A percentile compares a stretch with the other conserved stretches of the same genome.
Conservation (phyloP, 106 monocot genomes). For the Gastrodia elata region DNA sequence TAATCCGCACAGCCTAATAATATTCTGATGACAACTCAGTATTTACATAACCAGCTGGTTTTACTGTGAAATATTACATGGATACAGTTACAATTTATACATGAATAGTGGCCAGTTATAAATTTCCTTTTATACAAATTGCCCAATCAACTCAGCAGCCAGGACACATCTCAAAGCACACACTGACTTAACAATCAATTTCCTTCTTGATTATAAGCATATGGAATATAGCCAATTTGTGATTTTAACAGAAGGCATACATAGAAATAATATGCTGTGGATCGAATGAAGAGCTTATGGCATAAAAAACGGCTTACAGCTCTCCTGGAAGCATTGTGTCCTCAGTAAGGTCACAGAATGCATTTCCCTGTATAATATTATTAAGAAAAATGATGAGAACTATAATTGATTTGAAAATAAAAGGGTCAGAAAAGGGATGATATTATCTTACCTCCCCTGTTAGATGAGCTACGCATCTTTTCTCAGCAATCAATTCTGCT, state of each 20-base stretch:
- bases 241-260: not conserved
- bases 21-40: not conserved
- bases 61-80: too few relatives aligned
- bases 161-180: not conserved
- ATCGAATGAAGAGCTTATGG: not conserved
- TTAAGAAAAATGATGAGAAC: constrained; percentile 5
- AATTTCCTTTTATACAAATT: not conserved
- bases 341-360: constrained; percentile 90
- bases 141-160: not conserved
- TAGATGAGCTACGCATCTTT: constrained; percentile 96
- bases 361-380: constrained; percentile 55
- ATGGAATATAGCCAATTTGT: not conserved
- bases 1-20: not conserved
- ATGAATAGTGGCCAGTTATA: too few relatives aligned
- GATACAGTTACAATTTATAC: too few relatives aligned
- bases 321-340: constrained; percentile 99
- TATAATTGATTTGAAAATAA: not conserved
- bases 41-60: too few relatives aligned
- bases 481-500: constrained; percentile 93
- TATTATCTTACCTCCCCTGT: constrained; percentile 89
- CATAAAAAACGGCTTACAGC: constrained; percentile 22
- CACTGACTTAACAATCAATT: too few relatives aligned
- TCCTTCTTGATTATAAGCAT: not conserved
- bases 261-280: not conserved
- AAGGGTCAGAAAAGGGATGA: not conserved